Evolutionary conservation across 805 yeast genomes (phyloP).

Genomic region (Candida piceae): DNA sequence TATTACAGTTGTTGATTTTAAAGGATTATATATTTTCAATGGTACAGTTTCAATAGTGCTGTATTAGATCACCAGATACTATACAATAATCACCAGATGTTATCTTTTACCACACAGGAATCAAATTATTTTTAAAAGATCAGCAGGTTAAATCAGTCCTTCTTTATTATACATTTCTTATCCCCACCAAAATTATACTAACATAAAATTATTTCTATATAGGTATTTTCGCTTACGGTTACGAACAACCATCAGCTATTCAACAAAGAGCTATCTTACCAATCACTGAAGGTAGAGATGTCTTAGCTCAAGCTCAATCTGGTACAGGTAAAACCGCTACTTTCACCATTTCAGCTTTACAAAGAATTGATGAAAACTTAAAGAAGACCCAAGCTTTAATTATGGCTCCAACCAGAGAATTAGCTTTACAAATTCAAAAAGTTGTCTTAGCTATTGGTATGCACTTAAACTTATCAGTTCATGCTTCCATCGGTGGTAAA

Average conservation of each 20-base stretch:
- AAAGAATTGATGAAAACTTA: conserved; percentile 68
- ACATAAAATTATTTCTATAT: conserved; percentile 35
- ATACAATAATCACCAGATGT: too few relatives aligned
- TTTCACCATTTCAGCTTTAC: conserved; percentile 89
- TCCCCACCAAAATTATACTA: too few relatives aligned
- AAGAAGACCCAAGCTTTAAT: conserved; percentile 85
- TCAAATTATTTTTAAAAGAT: too few relatives aligned
- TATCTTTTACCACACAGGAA: too few relatives aligned
- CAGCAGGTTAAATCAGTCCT: too few relatives aligned
- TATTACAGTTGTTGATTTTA: too few relatives aligned
- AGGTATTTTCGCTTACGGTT: conserved; percentile 84
- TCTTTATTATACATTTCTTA: too few relatives aligned
- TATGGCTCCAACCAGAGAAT: conserved; percentile 92
- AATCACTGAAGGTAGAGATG: conserved; percentile 90
- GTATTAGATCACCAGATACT: too few relatives aligned
- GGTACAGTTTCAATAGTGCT: too few relatives aligned
- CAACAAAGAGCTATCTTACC: conserved; percentile 97
- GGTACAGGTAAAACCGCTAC: conserved; percentile 99
- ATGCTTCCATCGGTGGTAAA: conserved; percentile 94
- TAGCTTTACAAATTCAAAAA: conserved; percentile 88
- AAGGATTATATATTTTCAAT: too few relatives aligned
- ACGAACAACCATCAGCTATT: conserved; percentile 94
- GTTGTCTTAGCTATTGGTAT: conserved; percentile 85
- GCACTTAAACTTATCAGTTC: conserved; percentile 79
- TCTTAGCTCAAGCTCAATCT: conserved; percentile 97